Evolutionary conservation across 192 early-diverging fungal genomes (phyloP), one percentile per base, ranked within the genome.

Genomic region (Pecoramyces ruminantium): DNA sequence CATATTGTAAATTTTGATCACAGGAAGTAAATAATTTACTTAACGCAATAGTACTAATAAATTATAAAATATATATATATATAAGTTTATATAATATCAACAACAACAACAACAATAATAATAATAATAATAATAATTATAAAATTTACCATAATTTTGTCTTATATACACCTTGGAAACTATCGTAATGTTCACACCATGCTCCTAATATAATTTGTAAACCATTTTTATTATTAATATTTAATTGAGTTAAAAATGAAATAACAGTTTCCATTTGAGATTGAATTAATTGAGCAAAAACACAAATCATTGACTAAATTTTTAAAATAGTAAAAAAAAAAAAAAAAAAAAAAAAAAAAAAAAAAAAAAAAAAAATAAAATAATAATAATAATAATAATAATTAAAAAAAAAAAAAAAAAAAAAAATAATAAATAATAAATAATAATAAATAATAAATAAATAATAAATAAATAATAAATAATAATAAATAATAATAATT

Each of bases 171-270:
- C 96, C 96, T 39, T 89, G 90, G 80, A 97, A 92, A 82, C 92
- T 92, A 30, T 89, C 85, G 81, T 93, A 94, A 84, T 94, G 90
- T n/a, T 93, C 94, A 83, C 91, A 91, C 96, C 96, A 98, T 5
- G 87, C 84, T 17, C 83, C 84, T 79, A 97, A 85, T 38, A 98
- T 85, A 29, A 96, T 86, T 17, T 93, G 89, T 58, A 98, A 83
- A 9, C 95, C 96, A 78, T 86, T 90, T 28, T 85, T 86, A 12
- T 88, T 90, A 42, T 88, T 85, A 30, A 95, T 85, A n/a, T 86
- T 83, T 28, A 91, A 83, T 21, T 84, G 82, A 34, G 80, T 83
- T 79, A 98, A 88, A 85, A 96, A 93, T 30, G 93, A 86, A 79
- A 95, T 84, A 0, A 95, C 90, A 21, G 92, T 93, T 29, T 89